Evolutionary conservation across 2,329 filamentous ascomycete genomes (phyloP).

Genomic region (Fonsecaea pedrosoi): DNA sequence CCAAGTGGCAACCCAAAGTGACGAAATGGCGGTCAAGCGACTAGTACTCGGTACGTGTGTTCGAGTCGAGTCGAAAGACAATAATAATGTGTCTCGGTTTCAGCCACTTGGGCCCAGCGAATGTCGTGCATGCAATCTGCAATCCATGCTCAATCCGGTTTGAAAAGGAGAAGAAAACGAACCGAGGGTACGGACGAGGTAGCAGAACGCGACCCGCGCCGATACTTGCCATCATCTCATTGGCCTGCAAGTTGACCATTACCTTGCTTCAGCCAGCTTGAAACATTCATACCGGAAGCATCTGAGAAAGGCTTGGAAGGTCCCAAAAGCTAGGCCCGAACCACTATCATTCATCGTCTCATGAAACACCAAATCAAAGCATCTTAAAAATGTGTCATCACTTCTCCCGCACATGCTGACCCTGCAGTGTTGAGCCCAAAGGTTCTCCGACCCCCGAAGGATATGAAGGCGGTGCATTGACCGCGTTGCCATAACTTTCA

Average conservation of each 20-base stretch:
- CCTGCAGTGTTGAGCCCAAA: constrained; percentile 40
- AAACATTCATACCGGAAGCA: constrained; percentile 3
- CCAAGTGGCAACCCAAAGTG: constrained; percentile 4
- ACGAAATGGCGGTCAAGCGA: constrained; percentile 4
- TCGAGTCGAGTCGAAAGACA: background rate
- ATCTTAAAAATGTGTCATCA: constrained; percentile 22
- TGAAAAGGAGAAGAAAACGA: background rate
- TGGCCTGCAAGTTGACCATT: constrained; percentile 3
- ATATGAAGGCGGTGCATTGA: constrained; percentile 37
- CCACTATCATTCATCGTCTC: background rate
- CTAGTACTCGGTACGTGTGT: too few species aligned
- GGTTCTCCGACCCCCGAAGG: constrained; percentile 41
- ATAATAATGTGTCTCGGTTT: constrained; percentile 10
- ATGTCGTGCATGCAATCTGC: constrained; percentile 22
- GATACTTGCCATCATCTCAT: constrained; percentile 15
- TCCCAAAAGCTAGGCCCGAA: background rate
- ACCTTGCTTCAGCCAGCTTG: constrained; percentile 13
- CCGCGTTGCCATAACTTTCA: constrained; percentile 36
- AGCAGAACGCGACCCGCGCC: background rate
- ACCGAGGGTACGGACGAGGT: background rate
- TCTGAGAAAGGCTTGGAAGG: background rate
- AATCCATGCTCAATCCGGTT: constrained; percentile 11
- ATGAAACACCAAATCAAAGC: constrained; percentile 10
- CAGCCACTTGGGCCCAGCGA: constrained; percentile 10
- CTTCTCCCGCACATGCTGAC: constrained; percentile 39